Evolutionary conservation across 768 basidiomycete genomes (phyloP), one percentile per base, ranked within the genome.

Genomic region (Phylloporus scabripes): DNA sequence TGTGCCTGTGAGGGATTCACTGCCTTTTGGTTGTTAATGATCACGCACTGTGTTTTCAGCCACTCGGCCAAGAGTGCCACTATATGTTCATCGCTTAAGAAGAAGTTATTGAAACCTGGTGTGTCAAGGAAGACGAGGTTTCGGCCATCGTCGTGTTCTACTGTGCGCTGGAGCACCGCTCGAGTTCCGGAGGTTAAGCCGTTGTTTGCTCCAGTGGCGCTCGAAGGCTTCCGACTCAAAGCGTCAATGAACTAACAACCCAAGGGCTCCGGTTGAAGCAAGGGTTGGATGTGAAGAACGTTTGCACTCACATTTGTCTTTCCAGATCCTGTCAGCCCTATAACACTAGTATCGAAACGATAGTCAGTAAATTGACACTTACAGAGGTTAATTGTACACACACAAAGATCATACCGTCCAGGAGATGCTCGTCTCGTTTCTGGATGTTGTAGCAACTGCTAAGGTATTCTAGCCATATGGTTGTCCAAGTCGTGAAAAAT

Each of bases 201-300:
- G n/a, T n/a, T 1, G 7, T 28, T 11, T 14, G 18, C 24, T 3
- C 15, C 21, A 2, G 18, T 15, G 0, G 26, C n/a, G 9, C 31
- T 29, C 5, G 42, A 17, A 8, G 17, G 18, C n/a, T 15, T 45
- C n/a, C 24, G 37, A n/a, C 38, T 41, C 21, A 53, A n/a, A 9
- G 34, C 5, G 2, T 48, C 31, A 28, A 54, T 53, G n/a, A 53
- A 54, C 53, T 54, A 24, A 45, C 15, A 11, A n/a, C n/a, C 11
- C 11, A 14, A 4, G 20, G 2, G 12, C n/a, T 53, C 29, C 20
- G 14, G 33, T 28, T 34, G 6, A 18, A 7, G 24, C 21, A 5
- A 23, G 21, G n/a, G 21, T 23, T 23, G 21, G 5, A 23, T 23
- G 3, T 23, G 21, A 23, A 23, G 21, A 23, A 23, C 21, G 21